These are phyloP conservation scores for Suillus americanus DNA, from an alignment of 768 basidiomycete genomes.

Conservation along the genomic window DNA sequence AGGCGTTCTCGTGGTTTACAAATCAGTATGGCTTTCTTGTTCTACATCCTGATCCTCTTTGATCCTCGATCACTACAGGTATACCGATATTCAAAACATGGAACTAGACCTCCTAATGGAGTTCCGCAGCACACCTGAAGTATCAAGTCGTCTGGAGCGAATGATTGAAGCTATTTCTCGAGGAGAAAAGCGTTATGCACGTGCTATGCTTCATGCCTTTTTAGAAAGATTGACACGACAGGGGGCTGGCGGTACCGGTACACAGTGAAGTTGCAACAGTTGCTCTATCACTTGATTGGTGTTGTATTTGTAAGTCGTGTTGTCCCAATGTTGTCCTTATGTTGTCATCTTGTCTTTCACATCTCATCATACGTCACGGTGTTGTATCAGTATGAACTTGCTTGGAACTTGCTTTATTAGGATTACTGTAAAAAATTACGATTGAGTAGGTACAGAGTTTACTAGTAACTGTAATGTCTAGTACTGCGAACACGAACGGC, in stretches of 20 bases:
- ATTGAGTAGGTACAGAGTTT: background rate
- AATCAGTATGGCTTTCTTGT: slow-evolving; percentile 18
- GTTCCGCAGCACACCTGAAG: background rate
- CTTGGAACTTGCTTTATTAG: background rate
- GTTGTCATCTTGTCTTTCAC: background rate
- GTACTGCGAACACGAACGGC: background rate
- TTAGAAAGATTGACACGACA: background rate
- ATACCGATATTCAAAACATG: slow-evolving; percentile 15
- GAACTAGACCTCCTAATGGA: background rate
- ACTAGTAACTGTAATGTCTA: too few relatives aligned
- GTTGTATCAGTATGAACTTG: background rate
- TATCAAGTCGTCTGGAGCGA: background rate
- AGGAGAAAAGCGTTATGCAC: background rate
- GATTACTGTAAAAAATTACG: too few relatives aligned
- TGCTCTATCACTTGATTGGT: background rate
- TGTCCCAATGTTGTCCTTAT: background rate
- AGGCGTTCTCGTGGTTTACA: slow-evolving; percentile 32
- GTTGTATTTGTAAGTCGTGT: background rate
- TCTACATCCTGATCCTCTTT: background rate
- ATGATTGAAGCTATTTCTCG: background rate
- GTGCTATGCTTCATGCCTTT: background rate
- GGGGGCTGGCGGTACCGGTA: background rate
- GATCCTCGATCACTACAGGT: slow-evolving; percentile 10
- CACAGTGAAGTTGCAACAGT: background rate
- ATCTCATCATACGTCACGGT: background rate